Percentiles rank a stretch among this genome's conserved stretches.
Evolutionary conservation across 2,329 filamentous ascomycete species (phyloP).

Genomic region (Cladosporium sp.): DNA sequence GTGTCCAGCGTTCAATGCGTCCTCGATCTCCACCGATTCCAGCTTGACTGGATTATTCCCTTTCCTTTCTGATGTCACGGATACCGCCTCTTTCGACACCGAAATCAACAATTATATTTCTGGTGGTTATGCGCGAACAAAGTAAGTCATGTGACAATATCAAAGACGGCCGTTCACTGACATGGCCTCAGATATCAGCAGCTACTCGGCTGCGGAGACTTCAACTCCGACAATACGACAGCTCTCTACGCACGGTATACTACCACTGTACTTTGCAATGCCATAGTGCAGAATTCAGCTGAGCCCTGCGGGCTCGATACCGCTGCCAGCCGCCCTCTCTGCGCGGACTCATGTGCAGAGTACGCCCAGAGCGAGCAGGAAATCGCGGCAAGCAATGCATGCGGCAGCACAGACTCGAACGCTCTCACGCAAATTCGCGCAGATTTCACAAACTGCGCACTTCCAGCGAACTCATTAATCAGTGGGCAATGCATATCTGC

Average conservation of each 20-base stretch:
- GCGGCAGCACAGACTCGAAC: slow-evolving; percentile 60
- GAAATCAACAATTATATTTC: slow-evolving; percentile 69
- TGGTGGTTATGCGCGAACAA: slow-evolving; percentile 68
- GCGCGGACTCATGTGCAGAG: slow-evolving; percentile 83
- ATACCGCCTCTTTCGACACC: slow-evolving; percentile 70
- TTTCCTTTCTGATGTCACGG: slow-evolving; percentile 79
- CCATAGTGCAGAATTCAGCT: slow-evolving; percentile 86
- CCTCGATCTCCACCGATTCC: slow-evolving; percentile 65
- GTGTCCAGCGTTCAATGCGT: slow-evolving; percentile 68
- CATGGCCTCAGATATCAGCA: slow-evolving; percentile 64
- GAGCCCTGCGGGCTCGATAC: slow-evolving; percentile 61
- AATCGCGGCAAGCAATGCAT: slow-evolving; percentile 73
- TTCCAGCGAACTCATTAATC: slow-evolving; percentile 70
- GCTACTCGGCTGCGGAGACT: slow-evolving; percentile 72
- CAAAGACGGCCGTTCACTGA: slow-evolving; percentile 24
- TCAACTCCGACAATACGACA: slow-evolving; percentile 74
- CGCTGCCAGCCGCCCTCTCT: slow-evolving; percentile 68
- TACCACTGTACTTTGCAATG: slow-evolving; percentile 86
- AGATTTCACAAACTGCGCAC: slow-evolving; percentile 84
- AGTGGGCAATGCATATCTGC: slow-evolving; percentile 71
- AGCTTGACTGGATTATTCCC: slow-evolving; percentile 61
- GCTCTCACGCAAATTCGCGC: slow-evolving; percentile 76
- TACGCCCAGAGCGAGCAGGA: slow-evolving; percentile 85
- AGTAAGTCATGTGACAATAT: slow-evolving; percentile 53
- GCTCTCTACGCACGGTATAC: slow-evolving; percentile 91